Conservation (phyloP, 225 moss, liverwort and hornwort genomes). For the Polytrichum formosum region DNA sequence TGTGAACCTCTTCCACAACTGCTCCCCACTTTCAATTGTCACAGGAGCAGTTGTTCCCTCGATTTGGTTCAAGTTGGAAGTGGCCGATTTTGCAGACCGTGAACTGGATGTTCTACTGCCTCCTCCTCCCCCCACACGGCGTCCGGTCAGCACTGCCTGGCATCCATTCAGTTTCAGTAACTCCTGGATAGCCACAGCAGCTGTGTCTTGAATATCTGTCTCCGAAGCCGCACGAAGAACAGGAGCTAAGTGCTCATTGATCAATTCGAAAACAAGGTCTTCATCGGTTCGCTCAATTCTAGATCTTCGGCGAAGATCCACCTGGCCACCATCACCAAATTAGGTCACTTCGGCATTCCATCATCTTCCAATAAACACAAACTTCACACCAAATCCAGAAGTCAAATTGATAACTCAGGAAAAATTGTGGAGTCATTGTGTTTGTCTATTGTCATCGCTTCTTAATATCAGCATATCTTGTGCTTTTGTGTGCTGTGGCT, state of each 20-base stretch:
- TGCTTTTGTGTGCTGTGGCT: not conserved
- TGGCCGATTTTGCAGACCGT: slow-evolving; percentile 36
- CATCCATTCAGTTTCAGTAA: slow-evolving; percentile 87
- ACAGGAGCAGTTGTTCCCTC: slow-evolving; percentile 29
- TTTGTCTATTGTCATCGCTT: no score
- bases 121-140: slow-evolving; percentile 29
- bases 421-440: not conserved
- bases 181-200: slow-evolving; percentile 96
- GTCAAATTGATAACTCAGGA: no score
- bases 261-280: slow-evolving; percentile 87
- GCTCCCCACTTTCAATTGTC: slow-evolving; percentile 69
- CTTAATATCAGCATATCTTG: no score
- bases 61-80: slow-evolving; percentile 23
- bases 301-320: slow-evolving; percentile 79
- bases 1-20: slow-evolving; percentile 89
- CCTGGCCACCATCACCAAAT: slow-evolving; percentile 33
- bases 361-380: no score
- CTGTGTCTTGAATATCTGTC: slow-evolving; percentile 89
- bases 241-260: slow-evolving; percentile 90
- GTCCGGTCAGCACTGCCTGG: slow-evolving; percentile 55
- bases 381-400: no score
- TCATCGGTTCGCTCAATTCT: slow-evolving; percentile 86
- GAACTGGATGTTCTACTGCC: slow-evolving; percentile 32
- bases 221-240: slow-evolving; percentile 92
- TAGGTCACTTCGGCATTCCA: no score